Percentiles rank a stretch among this genome's conserved stretches.
Evolutionary conservation across 371 early-diverging fungal genomes (phyloP).

Genomic region (Actinomucor elegans): DNA sequence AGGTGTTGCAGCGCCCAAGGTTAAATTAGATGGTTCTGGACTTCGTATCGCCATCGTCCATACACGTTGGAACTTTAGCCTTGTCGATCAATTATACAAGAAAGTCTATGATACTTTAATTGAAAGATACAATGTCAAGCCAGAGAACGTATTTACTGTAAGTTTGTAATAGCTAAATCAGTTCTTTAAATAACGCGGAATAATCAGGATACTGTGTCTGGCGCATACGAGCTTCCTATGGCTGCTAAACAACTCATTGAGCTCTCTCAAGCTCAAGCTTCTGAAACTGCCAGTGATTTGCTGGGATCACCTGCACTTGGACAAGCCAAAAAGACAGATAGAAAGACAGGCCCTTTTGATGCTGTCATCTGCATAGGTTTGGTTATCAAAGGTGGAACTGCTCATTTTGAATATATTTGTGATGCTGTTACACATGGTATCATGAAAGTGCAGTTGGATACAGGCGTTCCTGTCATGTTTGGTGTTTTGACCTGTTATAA

Average conservation of each 20-base stretch:
- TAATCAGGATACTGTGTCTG: slow-evolving; percentile 75
- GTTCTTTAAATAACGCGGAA: background rate
- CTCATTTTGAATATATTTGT: slow-evolving; percentile 97
- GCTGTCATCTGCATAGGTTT: slow-evolving; percentile 94
- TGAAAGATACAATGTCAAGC: slow-evolving; percentile 61
- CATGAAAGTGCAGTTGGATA: slow-evolving; percentile 90
- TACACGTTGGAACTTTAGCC: slow-evolving; percentile 90
- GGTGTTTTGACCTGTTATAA: slow-evolving; percentile 94
- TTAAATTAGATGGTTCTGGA: slow-evolving; percentile 63
- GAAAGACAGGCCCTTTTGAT: slow-evolving; percentile 68
- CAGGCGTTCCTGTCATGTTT: slow-evolving; percentile 89
- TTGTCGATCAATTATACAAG: slow-evolving; percentile 79
- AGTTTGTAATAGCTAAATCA: background rate
- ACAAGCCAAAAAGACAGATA: slow-evolving; percentile 15
- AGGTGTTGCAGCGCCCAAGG: slow-evolving; percentile 65
- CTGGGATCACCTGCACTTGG: slow-evolving; percentile 46
- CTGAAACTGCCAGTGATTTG: slow-evolving; percentile 55
- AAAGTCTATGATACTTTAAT: slow-evolving; percentile 73
- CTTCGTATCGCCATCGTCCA: slow-evolving; percentile 85
- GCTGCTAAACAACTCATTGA: slow-evolving; percentile 80
- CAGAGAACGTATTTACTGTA: slow-evolving; percentile 72
- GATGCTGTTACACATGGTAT: slow-evolving; percentile 89
- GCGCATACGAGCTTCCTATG: slow-evolving; percentile 94
- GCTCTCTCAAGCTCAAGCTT: slow-evolving; percentile 59
- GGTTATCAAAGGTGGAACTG: slow-evolving; percentile 95